Conservation (phyloP, 768 basidiomycete genomes). For the Tremella yokohamensis region DNA sequence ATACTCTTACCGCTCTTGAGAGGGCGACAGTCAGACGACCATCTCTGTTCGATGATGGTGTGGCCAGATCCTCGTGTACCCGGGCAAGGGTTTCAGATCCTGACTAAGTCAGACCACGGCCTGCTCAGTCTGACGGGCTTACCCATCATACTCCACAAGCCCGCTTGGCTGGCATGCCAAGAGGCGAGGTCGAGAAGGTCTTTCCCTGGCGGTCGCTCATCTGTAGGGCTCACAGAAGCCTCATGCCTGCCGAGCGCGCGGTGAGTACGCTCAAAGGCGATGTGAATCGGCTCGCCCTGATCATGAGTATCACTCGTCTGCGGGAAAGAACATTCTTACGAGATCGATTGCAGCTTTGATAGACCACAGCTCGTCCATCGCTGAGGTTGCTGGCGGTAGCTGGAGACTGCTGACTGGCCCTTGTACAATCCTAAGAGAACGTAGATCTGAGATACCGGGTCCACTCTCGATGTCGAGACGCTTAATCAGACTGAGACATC, state of each 20-base stretch:
- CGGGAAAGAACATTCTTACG: slow-evolving; percentile 19
- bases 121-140: slow-evolving; percentile 1
- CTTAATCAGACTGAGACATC: slow-evolving; percentile 33
- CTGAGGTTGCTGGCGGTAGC: slow-evolving; percentile 25
- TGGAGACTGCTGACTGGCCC: slow-evolving; percentile 23
- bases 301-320: not conserved
- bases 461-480: slow-evolving; percentile 4
- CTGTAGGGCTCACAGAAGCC: slow-evolving; percentile 12
- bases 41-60: slow-evolving; percentile 16
- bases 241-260: slow-evolving; percentile 28
- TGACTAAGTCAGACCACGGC: slow-evolving; percentile 5
- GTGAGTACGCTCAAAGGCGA: slow-evolving; percentile 38
- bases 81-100: slow-evolving; percentile 26
- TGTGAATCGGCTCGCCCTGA: slow-evolving; percentile 44
- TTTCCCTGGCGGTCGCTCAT: slow-evolving; percentile 16
- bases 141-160: slow-evolving; percentile 43
- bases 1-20: slow-evolving; percentile 34
- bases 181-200: slow-evolving; percentile 22
- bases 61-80: slow-evolving; percentile 41
- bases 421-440: slow-evolving; percentile 14
- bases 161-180: slow-evolving; percentile 42
- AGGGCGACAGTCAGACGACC: slow-evolving; percentile 32
- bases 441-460: slow-evolving; percentile 5
- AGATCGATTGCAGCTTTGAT: slow-evolving; percentile 43
- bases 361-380: slow-evolving; percentile 45